Evolutionary conservation across 1,284 basidiomycete genomes (phyloP), one percentile per base, ranked within the genome.

Genomic region (Anthracocystis walkeri): DNA sequence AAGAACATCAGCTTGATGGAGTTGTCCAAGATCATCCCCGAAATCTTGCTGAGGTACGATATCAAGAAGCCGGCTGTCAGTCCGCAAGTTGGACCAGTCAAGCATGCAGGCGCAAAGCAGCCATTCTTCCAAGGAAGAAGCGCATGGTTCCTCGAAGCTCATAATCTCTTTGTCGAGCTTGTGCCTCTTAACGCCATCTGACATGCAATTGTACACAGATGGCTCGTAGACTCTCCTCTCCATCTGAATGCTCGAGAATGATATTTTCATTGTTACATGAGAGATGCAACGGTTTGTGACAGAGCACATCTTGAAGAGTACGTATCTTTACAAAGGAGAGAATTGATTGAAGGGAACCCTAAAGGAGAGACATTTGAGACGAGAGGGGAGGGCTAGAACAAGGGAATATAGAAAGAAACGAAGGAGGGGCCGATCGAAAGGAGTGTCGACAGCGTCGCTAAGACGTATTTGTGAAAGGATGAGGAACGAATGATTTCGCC

Each of bases 1-100:
- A 82, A 81, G 50, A 81, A 81, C 44, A 81, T 82, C 51, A 78
- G 75, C 44, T 58, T 82, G 53, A 81, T 82, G 78, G 80, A 82
- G 58, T 64, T 82, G 20, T 76, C 75, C 44, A 82, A 82, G 63
- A 58, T 78, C 54, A 65, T 81, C 16, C 80, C 80, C 4, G 71
- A 75, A 49, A 73, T 82, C 21, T n/a, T 82, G 11, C 60, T 70
- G 21, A 54, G 76, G 27, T 81, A 76, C 51, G 67, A 79, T 33
- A 42, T 82, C 50, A 69, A 58, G 52, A 71, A 71, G 38, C 67
- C 67, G 2, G 52, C 48, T 7, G 33, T 61, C 51, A 50, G 18
- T 20, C 52, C 62, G 4, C 48, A 56, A 2, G 20, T 20, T 1
- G 6, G 31, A 4, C 1, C 46, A 5, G 54, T 21, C 29, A 49